Conservation (phyloP, 768 basidiomycete genomes). For the Tricholoma bakamatsutake region DNA sequence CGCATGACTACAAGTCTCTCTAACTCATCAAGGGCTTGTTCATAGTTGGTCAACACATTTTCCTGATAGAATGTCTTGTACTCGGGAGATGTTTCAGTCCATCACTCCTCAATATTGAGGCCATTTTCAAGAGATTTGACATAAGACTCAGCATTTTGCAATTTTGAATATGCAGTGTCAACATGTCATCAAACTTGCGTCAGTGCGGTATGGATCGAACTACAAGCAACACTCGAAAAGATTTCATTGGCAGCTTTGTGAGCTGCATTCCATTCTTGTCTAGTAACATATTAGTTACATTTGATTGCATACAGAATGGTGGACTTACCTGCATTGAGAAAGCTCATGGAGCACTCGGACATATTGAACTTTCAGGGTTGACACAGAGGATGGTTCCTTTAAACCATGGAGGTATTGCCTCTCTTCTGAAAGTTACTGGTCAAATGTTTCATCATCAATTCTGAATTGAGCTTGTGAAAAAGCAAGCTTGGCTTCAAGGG, state of each 20-base stretch:
- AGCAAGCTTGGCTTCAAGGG: background rate
- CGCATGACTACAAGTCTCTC: too few species aligned
- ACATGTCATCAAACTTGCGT: background rate
- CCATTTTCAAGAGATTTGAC: background rate
- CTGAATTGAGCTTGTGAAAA: background rate
- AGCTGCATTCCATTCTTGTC: background rate
- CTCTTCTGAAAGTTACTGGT: background rate
- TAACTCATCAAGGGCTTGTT: too few species aligned
- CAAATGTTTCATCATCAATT: background rate
- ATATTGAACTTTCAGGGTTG: background rate
- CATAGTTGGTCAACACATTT: too few species aligned
- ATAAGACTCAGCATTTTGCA: background rate
- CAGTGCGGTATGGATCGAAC: background rate
- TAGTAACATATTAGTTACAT: background rate
- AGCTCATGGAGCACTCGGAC: background rate
- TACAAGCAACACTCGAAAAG: too few species aligned
- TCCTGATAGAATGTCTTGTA: too few species aligned
- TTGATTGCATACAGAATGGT: background rate
- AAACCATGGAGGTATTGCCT: background rate
- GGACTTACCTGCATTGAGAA: background rate
- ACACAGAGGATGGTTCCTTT: background rate
- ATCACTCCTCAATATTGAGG: background rate
- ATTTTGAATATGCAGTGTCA: background rate
- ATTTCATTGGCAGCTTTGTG: too few species aligned
- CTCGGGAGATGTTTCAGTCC: background rate